These are phyloP conservation scores for Cyclocybe cylindracea DNA, from an alignment of 768 basidiomycete genomes.

Conservation along the genomic window DNA sequence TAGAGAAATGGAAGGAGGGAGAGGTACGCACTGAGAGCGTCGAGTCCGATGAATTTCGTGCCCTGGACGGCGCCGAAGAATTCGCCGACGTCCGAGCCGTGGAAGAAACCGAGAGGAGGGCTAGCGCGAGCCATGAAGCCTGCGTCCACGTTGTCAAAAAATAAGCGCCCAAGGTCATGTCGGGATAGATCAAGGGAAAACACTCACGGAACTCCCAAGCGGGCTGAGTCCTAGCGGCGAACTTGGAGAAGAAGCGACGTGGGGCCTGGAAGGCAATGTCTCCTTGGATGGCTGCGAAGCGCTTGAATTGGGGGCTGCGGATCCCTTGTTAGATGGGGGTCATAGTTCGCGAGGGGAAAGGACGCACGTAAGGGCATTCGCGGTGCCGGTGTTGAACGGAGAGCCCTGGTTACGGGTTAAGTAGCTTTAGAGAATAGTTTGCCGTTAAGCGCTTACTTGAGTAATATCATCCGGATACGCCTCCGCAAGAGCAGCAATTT, in stretches of 20 bases:
- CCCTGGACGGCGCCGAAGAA: conserved; percentile 12
- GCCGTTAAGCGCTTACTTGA: conserved; percentile 1
- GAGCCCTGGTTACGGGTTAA: conserved; percentile 16
- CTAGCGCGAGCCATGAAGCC: conserved; percentile 31
- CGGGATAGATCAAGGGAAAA: background rate
- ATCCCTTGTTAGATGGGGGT: background rate
- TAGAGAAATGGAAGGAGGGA: background rate
- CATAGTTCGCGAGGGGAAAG: background rate
- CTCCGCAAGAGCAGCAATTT: conserved; percentile 4
- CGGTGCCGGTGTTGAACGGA: conserved; percentile 23
- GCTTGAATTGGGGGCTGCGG: conserved; percentile 39
- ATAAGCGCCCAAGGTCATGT: too few relatives aligned
- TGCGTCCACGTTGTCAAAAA: conserved; percentile 2
- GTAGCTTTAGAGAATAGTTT: background rate
- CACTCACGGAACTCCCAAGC: conserved; percentile 10
- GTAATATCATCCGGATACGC: conserved; percentile 16
- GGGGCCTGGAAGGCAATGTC: conserved; percentile 37
- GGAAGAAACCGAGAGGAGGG: conserved; percentile 23
- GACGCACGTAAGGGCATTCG: conserved; percentile 23
- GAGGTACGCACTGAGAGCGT: conserved; percentile 16
- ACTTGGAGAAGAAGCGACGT: conserved; percentile 35
- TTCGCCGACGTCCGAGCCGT: conserved; percentile 16
- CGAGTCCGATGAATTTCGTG: conserved; percentile 19
- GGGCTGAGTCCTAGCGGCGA: conserved; percentile 15
- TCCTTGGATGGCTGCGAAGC: conserved; percentile 38